Conservation (phyloP, 1,139 yeast genomes). For the Debaryomyces subglobosus region DNA sequence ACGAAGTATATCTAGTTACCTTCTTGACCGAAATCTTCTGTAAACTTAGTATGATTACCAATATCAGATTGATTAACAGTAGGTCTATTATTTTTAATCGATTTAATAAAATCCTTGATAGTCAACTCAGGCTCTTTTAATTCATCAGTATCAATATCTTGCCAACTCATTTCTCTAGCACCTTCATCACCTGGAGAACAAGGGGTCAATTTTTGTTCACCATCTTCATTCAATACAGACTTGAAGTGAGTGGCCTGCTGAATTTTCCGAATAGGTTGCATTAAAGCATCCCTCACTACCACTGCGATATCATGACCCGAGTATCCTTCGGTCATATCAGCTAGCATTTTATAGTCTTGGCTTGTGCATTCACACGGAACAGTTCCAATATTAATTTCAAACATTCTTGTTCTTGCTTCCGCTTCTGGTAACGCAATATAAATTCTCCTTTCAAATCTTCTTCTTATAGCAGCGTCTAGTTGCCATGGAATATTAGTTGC, state of each 20-base stretch:
- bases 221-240: constrained; percentile 42
- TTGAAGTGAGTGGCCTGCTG: constrained; percentile 97
- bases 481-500: constrained; percentile 99
- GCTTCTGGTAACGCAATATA: constrained; percentile 93
- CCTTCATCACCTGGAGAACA: constrained; percentile 95
- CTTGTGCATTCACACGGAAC: constrained; percentile 80
- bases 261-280: constrained; percentile 96
- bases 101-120: constrained; percentile 89
- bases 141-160: constrained; percentile 87
- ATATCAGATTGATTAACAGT: constrained; percentile 89
- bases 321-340: constrained; percentile 95
- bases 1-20: constrained; percentile 58
- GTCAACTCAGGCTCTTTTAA: constrained; percentile 87
- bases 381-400: constrained; percentile 87
- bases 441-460: constrained; percentile 94
- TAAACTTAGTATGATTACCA: constrained; percentile 81
- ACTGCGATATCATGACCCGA: constrained; percentile 98
- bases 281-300: constrained; percentile 93
- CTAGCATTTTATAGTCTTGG: constrained; percentile 76
- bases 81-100: constrained; percentile 89
- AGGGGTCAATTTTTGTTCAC: constrained; percentile 66
- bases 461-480: constrained; percentile 93
- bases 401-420: constrained; percentile 90
- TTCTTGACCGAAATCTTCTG: constrained; percentile 95
- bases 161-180: constrained; percentile 92